Percentiles rank a stretch among this genome's conserved stretches.
phyloP scores from a whole-genome alignment of 2,329 filamentous ascomycete genomes.

The Talaromyces marneffei region DNA sequence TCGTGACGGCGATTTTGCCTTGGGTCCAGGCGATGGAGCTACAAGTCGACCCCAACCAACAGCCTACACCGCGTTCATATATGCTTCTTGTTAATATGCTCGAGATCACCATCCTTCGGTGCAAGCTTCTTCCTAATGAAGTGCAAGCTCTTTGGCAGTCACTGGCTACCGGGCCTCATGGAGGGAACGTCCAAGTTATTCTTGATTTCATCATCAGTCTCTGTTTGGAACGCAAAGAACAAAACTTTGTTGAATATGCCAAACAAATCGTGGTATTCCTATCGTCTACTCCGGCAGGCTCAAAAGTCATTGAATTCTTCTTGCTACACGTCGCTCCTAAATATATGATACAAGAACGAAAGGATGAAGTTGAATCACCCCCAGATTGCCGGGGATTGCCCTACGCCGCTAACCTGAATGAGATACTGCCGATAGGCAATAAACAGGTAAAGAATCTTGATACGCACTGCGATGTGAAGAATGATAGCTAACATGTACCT shows the following conservation, averaged over 20 bases:
- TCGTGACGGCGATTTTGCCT: conserved; percentile 87
- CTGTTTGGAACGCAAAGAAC: conserved; percentile 87
- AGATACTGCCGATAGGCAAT: conserved; percentile 77
- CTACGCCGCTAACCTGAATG: conserved; percentile 79
- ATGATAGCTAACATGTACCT: conserved; percentile 9
- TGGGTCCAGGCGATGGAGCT: conserved; percentile 96
- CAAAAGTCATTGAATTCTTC: conserved; percentile 90
- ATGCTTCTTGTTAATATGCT: conserved; percentile 91
- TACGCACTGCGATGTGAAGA: background rate
- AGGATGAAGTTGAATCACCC: conserved; percentile 57
- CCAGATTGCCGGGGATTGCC: conserved; percentile 70
- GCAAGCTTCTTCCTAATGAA: conserved; percentile 84
- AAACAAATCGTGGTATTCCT: conserved; percentile 98
- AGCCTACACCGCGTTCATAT: conserved; percentile 84
- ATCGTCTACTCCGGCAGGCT: conserved; percentile 75
- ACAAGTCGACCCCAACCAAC: conserved; percentile 84
- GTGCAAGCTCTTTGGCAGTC: conserved; percentile 98
- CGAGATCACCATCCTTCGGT: conserved; percentile 91
- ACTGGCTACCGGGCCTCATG: conserved; percentile 83
- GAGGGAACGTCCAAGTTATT: conserved; percentile 87
- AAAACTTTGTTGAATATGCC: conserved; percentile 96
- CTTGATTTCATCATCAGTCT: conserved; percentile 94
- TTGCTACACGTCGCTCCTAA: conserved; percentile 86
- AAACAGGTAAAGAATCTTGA: conserved; percentile 57
- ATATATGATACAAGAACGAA: conserved; percentile 93